Conservation (phyloP, 495 filamentous ascomycete species). For the Aspergillus ostianus region DNA sequence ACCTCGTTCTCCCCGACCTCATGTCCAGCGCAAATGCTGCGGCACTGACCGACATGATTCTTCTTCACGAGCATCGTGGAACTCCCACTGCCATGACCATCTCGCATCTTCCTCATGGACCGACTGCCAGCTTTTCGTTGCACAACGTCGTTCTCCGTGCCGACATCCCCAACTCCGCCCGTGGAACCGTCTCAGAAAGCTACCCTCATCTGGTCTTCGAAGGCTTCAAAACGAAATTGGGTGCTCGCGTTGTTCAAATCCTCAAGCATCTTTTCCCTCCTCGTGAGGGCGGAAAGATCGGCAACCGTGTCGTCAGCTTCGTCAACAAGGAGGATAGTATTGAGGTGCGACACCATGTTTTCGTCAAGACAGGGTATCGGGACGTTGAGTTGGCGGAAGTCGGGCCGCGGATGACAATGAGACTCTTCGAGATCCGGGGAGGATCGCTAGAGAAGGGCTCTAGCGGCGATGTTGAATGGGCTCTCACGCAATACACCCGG, state of each 20-base stretch:
- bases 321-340: constrained; percentile 93
- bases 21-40: constrained; percentile 76
- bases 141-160: constrained; percentile 93
- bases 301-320: constrained; percentile 89
- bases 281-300: constrained; percentile 75
- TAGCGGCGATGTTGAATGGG: constrained; percentile 95
- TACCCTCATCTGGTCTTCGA: constrained; percentile 97
- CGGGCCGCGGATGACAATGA: constrained; percentile 94
- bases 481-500: constrained; percentile 89
- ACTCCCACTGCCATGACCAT: constrained; percentile 88
- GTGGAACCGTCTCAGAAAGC: constrained; percentile 88
- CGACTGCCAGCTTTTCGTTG: constrained; percentile 85
- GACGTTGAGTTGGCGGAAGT: constrained; percentile 93
- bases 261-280: constrained; percentile 95
- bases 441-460: constrained; percentile 90
- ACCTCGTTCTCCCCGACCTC: constrained; percentile 79
- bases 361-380: constrained; percentile 79
- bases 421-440: constrained; percentile 87
- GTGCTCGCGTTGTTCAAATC: constrained; percentile 80
- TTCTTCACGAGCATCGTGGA: constrained; percentile 92
- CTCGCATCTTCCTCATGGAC: constrained; percentile 89
- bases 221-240: constrained; percentile 82
- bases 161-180: constrained; percentile 83
- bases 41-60: constrained; percentile 77
- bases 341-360: constrained; percentile 80